These are phyloP conservation scores for Sugiyamaella lignohabitans DNA, from an alignment of 805 yeast genomes.

Conservation along the genomic window DNA sequence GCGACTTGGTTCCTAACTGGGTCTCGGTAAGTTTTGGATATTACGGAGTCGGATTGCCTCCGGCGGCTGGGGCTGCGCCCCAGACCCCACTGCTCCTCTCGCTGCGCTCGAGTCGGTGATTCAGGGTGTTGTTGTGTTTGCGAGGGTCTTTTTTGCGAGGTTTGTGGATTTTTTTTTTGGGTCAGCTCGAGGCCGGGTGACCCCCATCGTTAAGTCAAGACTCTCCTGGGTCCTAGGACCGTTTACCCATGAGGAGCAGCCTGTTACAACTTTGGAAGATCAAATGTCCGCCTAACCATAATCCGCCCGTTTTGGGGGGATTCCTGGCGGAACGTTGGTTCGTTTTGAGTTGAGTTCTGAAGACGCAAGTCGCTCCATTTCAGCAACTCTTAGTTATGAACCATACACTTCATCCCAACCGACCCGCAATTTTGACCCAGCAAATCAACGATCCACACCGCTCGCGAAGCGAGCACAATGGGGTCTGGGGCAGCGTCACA, in stretches of 20 bases:
- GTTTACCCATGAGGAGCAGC: slow-evolving; percentile 48
- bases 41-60: no score
- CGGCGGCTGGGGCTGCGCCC: no score
- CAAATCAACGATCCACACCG: background rate
- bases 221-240: slow-evolving; percentile 17
- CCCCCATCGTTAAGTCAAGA: slow-evolving; percentile 73
- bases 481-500: no score
- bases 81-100: slow-evolving; percentile 12
- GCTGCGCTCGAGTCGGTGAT: slow-evolving; percentile 11
- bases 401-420: slow-evolving; percentile 69
- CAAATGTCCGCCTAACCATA: slow-evolving; percentile 46
- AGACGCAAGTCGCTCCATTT: slow-evolving; percentile 23
- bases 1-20: slow-evolving; percentile 98
- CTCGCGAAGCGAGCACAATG: no score
- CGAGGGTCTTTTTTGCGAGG: no score
- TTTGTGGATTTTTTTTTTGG: no score
- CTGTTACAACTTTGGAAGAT: slow-evolving; percentile 99
- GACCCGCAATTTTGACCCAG: no score
- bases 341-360: slow-evolving; percentile 76
- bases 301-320: slow-evolving; percentile 41
- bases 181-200: no score
- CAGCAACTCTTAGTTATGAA: slow-evolving; percentile 79
- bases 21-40: slow-evolving; percentile 79
- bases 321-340: slow-evolving; percentile 41
- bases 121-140: no score